Percentiles rank a stretch among this genome's conserved stretches.
phyloP scores from a whole-genome alignment of 2,329 filamentous ascomycete genomes.

The Sarocladium brachiariae region DNA sequence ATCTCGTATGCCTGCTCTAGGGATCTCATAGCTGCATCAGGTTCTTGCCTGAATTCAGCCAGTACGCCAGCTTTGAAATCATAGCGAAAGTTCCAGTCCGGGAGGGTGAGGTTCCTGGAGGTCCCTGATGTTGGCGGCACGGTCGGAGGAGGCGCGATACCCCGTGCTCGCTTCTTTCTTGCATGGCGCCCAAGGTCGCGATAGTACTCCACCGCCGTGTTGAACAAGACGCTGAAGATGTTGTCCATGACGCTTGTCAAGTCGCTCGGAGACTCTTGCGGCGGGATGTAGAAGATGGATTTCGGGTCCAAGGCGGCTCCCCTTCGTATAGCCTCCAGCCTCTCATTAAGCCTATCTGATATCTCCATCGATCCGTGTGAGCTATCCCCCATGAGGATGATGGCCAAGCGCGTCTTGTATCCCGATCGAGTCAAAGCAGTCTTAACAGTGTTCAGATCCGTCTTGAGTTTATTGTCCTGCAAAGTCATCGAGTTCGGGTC shows the following conservation, averaged over 20 bases:
- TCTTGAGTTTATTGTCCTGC: constrained; percentile 82
- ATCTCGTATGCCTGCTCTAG: constrained; percentile 84
- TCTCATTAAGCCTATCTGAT: constrained; percentile 47
- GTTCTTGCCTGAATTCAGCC: constrained; percentile 88
- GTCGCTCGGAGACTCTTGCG: constrained; percentile 63
- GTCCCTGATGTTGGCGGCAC: constrained; percentile 76
- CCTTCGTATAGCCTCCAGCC: constrained; percentile 71
- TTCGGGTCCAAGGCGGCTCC: constrained; percentile 77
- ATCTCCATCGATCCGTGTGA: constrained; percentile 15
- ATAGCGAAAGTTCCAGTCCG: constrained; percentile 90
- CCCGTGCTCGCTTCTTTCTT: constrained; percentile 78
- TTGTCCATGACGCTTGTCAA: constrained; percentile 66
- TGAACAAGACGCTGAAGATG: constrained; percentile 66
- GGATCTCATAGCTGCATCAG: constrained; percentile 77
- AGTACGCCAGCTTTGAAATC: constrained; percentile 90
- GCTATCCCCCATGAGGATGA: constrained; percentile 44
- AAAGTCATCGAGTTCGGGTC: constrained; percentile 68
- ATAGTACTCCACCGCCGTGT: constrained; percentile 80
- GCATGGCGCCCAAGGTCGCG: constrained; percentile 88
- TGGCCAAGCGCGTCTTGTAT: constrained; percentile 70
- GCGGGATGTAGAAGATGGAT: constrained; percentile 76
- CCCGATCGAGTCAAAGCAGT: constrained; percentile 59
- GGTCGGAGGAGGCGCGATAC: constrained; percentile 71
- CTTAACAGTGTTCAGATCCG: constrained; percentile 74
- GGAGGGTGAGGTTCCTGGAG: constrained; percentile 74